Conservation (phyloP, 2,329 filamentous ascomycete species). For the Botryosphaeria dothidea region DNA sequence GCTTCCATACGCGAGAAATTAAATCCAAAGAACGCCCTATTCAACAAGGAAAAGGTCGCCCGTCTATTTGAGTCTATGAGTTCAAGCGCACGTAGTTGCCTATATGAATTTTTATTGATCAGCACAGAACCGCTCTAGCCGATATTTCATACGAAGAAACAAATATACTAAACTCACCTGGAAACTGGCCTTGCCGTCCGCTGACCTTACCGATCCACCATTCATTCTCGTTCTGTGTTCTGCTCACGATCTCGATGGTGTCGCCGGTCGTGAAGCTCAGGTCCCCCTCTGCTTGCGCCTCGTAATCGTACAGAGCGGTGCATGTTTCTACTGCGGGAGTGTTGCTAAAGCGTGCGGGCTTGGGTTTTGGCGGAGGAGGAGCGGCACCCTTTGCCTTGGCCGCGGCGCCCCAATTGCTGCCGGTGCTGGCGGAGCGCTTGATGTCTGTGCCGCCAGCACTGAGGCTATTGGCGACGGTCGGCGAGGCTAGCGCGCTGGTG, state of each 20-base stretch:
- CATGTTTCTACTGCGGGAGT: slow-evolving; percentile 71
- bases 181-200: slow-evolving; percentile 87
- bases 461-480: slow-evolving; percentile 22
- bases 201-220: slow-evolving; percentile 90
- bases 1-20: not conserved
- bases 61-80: slow-evolving; percentile 12
- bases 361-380: slow-evolving; percentile 53
- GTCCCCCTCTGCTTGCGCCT: slow-evolving; percentile 92
- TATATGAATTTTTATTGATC: slow-evolving; percentile 27
- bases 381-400: slow-evolving; percentile 52
- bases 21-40: not conserved
- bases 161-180: slow-evolving; percentile 62
- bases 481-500: slow-evolving; percentile 36
- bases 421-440: slow-evolving; percentile 33
- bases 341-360: slow-evolving; percentile 72
- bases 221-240: slow-evolving; percentile 90
- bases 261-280: slow-evolving; percentile 88
- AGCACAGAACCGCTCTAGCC: slow-evolving; percentile 34
- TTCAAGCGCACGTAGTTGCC: slow-evolving; percentile 47
- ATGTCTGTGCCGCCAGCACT: slow-evolving; percentile 27
- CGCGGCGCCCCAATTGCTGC: slow-evolving; percentile 40
- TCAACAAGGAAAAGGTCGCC: not conserved
- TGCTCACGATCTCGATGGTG: slow-evolving; percentile 79
- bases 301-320: slow-evolving; percentile 93
- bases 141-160: not conserved